These are phyloP conservation scores for Acanthamoeba castellanii DNA, from an alignment of 208 protist genomes.

Conservation along the genomic window DNA sequence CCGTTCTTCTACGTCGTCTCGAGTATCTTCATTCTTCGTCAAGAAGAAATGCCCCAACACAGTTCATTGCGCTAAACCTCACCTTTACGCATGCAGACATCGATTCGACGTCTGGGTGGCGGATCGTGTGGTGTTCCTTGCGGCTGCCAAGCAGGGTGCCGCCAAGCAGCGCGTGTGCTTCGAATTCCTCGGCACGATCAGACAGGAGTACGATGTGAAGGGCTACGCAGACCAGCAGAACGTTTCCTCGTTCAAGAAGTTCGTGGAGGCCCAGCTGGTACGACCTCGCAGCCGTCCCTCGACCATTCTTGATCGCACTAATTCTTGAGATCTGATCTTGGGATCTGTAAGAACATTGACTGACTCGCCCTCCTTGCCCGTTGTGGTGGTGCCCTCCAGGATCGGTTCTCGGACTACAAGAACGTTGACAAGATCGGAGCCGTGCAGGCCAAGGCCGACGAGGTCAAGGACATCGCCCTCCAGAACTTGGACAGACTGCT, in stretches of 20 bases:
- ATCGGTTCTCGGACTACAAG: constrained; percentile 54
- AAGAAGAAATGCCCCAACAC: too few relatives aligned
- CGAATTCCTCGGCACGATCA: constrained; percentile 52
- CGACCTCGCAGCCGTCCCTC: neutral
- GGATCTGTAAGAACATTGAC: neutral
- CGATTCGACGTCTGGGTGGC: constrained; percentile 52
- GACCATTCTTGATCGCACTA: neutral
- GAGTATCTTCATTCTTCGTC: neutral
- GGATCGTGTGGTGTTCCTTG: constrained; percentile 17
- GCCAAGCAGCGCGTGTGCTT: constrained; percentile 55
- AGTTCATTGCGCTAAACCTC: neutral
- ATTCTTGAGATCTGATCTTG: neutral
- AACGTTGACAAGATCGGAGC: constrained; percentile 48
- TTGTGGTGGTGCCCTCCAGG: neutral
- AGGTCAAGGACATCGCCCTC: constrained; percentile 42
- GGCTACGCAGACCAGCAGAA: constrained; percentile 50
- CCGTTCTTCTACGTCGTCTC: too few relatives aligned
- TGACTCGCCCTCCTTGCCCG: too few relatives aligned
- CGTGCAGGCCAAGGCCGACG: constrained; percentile 47
- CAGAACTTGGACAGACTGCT: constrained; percentile 52
- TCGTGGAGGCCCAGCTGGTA: constrained; percentile 40
- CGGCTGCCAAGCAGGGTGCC: constrained; percentile 27
- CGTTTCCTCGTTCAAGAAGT: constrained; percentile 8
- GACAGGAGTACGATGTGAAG: constrained; percentile 13
- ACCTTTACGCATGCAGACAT: neutral